Conservation (phyloP, 2,329 filamentous ascomycete species). For the Coniochaeta sp. region DNA sequence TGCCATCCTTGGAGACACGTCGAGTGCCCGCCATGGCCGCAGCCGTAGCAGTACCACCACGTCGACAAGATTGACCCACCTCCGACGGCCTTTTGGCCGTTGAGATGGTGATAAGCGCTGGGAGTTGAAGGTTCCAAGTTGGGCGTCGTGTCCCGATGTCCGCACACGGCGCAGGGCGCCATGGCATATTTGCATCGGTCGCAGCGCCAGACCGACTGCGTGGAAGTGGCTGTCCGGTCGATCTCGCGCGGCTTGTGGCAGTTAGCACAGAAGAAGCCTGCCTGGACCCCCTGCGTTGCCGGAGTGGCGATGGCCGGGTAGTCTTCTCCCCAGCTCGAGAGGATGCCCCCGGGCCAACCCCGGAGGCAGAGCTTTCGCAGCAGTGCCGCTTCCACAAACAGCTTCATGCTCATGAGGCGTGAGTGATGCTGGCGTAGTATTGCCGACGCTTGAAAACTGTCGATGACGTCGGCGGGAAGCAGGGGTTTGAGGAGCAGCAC, state of each 20-base stretch:
- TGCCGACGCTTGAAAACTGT: conserved; percentile 45
- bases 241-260: conserved; percentile 52
- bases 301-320: conserved; percentile 47
- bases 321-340: conserved; percentile 45
- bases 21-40: conserved; percentile 55
- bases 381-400: conserved; percentile 54
- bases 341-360: conserved; percentile 43
- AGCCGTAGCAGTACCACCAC: conserved; percentile 60
- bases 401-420: conserved; percentile 50
- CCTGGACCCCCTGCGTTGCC: conserved; percentile 47
- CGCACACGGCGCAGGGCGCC: conserved; percentile 53
- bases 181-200: conserved; percentile 46
- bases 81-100: not conserved
- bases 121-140: conserved; percentile 19
- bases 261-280: conserved; percentile 44
- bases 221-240: conserved; percentile 33
- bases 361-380: conserved; percentile 53
- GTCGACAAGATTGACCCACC: conserved; percentile 27
- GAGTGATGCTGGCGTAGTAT: conserved; percentile 53
- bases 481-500: conserved; percentile 52
- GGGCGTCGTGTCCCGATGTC: conserved; percentile 40
- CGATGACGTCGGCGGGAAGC: conserved; percentile 46
- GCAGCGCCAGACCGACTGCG: conserved; percentile 47
- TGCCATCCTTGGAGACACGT: conserved; percentile 56
- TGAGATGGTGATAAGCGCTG: not conserved